Evolutionary conservation across 768 basidiomycete genomes (phyloP), one percentile per base, ranked within the genome.

Genomic region (Pholiota conissans): DNA sequence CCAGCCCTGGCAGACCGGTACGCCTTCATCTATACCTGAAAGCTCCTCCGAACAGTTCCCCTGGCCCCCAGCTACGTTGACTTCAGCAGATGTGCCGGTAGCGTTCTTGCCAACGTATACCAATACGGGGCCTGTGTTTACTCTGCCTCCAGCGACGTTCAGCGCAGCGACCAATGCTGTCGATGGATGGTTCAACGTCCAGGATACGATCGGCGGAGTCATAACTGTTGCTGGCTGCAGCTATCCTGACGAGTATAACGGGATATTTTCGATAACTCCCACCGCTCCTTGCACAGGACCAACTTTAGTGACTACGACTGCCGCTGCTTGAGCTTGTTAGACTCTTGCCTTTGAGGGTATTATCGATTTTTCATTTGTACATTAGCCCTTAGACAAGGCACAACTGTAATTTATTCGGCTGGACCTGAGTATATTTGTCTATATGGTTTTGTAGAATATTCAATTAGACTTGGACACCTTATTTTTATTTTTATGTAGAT

Each of bases 101-200:
- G 51, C 24, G 13, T 57, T 76, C 18, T 66, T 89, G 27, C 86
- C 87, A 7, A 84, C 84, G 32, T 90, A 89, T 66, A 89, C 87
- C 5, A 76, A 78, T 27, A 89, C 86, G 5, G 83, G 79, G 11
- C 63, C 81, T 2, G 71, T 85, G 46, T 74, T 79, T 58, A 87
- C 86, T 0, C 73, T 90, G 30, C 79, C 84, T 13, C 76, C 77
- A 7, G 78, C 81, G 6, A 82, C 81, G 0, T 81, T 83, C 72
- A 62, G 74, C 2, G 69, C 70, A 9, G 76, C 79, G 4, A 78
- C 80, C 32, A 74, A 70, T 53, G 67, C 73, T 1, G 81, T 79
- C 13, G 71, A 76, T 60, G 88, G 87, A 2, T 90, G 89, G 89
- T 76, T 76, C 27, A 75, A 87, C 61, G 26, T 73, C 6, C 62